Base-by-base conservation (phyloP, 148 eudicot species). In the Vaccinium darrowii region DNA sequence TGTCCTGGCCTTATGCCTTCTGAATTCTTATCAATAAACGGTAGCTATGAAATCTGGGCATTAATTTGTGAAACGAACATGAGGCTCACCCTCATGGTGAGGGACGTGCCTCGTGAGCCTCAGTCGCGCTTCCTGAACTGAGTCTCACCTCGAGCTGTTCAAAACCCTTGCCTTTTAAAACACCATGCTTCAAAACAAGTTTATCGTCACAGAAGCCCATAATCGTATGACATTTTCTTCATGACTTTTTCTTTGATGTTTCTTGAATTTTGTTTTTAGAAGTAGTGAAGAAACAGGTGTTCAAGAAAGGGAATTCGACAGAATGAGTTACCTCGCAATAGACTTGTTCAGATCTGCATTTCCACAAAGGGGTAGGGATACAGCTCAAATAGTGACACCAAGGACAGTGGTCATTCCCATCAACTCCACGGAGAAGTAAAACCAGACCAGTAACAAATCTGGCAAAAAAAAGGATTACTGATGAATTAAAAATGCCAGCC, bases 371-470 rank as follows among this genome's bases (percentile, higher is more conserved):
- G 13, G 95, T 93, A 30, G 95, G 98, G 30, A 94, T 43, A 84
- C 98, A 95, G 80, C 91, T 94, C 85, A 95, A 51, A 76, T 91
- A 89, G 85, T 92, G 94, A 87, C 98, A 95, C 98, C 98, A 95
- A 25, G 89, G 69, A 83, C 98, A 95, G 54, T 91, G 80, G 14
- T 94, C 89, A 83, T 92, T 93, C 19, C 91, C 98, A 72, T 89
- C 86, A n/a, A 88, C 92, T 57, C 96, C 98, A 71, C 81, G 62
- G 51, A 92, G 89, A 23, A 95, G 89, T 84, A 90, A 30, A 21
- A 89, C 83, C 63, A 93, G 83, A 33, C 93, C 94, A 75, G 57
- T 74, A 0, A 87, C 54, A 71, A 95, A 87, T 83, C 96, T 94
- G 91, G 21, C 7, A 16, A 73, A 16, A 73, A 73, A 21, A 65